Conservation (phyloP, 768 basidiomycete species). For the Auricularia sp. region DNA sequence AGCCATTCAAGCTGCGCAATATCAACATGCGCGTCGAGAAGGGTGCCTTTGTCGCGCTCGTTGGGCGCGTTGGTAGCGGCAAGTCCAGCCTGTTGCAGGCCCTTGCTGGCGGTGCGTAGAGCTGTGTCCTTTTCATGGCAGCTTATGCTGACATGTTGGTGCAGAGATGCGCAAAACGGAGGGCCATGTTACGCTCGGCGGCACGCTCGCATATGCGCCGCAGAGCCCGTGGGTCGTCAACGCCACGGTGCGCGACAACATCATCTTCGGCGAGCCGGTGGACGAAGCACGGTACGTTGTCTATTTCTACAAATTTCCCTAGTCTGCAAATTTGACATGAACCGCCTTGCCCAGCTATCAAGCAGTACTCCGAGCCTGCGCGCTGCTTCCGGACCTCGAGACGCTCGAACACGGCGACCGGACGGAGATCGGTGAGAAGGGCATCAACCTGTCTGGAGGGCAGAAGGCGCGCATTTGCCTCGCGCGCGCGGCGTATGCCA, state of each 20-base stretch:
- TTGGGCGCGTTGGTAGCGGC: constrained; percentile 68
- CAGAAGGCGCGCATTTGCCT: constrained; percentile 58
- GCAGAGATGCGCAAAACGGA: constrained; percentile 56
- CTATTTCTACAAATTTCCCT: background rate
- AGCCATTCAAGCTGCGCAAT: constrained; percentile 40
- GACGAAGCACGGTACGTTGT: constrained; percentile 43
- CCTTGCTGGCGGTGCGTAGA: constrained; percentile 3
- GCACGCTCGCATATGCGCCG: constrained; percentile 48
- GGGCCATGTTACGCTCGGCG: constrained; percentile 47
- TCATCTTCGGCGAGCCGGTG: constrained; percentile 59
- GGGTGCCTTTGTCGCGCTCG: constrained; percentile 59
- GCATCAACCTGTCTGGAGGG: constrained; percentile 44
- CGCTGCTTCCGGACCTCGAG: constrained; percentile 59
- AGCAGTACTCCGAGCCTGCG: constrained; percentile 53
- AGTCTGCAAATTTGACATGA: background rate
- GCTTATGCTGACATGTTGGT: constrained; percentile 36
- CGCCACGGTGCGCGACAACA: constrained; percentile 63
- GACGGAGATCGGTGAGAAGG: constrained; percentile 71
- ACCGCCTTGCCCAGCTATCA: constrained; percentile 33
- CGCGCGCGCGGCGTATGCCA: constrained; percentile 68
- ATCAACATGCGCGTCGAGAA: constrained; percentile 37
- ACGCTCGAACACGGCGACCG: constrained; percentile 60
- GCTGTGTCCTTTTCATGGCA: background rate
- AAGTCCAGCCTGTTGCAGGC: constrained; percentile 29
- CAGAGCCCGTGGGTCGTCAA: constrained; percentile 58